Conservation (phyloP, 257 asterid species). For the Nicotiana paniculata region DNA sequence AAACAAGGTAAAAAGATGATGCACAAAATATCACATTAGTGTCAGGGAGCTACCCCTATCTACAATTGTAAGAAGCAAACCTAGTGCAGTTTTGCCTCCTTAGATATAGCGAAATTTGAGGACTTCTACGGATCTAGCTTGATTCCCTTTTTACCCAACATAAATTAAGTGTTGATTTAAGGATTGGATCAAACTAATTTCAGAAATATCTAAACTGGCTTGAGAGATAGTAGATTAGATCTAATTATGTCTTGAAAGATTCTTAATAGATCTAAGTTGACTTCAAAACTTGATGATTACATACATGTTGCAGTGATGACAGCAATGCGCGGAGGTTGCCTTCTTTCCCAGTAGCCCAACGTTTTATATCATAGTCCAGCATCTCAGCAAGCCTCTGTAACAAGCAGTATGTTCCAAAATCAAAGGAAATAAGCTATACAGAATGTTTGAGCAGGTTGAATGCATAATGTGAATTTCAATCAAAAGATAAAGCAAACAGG, state of each 20-base stretch:
- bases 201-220: not conserved
- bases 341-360: conserved; percentile 94
- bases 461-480: not conserved
- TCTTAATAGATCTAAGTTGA: not conserved
- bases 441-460: not conserved
- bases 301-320: conserved; percentile 76
- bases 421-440: not conserved
- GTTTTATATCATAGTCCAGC: conserved; percentile 60
- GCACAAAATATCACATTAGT: not conserved
- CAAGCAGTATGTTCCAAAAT: conserved; percentile 13
- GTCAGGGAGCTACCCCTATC: not conserved
- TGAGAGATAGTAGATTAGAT: not conserved
- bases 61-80: not conserved
- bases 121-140: not conserved
- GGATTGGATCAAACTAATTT: not conserved
- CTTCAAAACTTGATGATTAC: conserved; percentile 1
- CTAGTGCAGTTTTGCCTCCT: not conserved
- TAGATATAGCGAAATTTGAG: not conserved
- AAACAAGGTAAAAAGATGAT: not conserved
- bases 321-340: conserved; percentile 83
- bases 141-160: not conserved
- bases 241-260: not conserved
- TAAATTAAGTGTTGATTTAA: not conserved
- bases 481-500: not conserved
- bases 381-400: conserved; percentile 68